These are phyloP conservation scores for Cyclotella atomus DNA, from an alignment of 108 stramenopile genomes.

Conservation along the genomic window DNA sequence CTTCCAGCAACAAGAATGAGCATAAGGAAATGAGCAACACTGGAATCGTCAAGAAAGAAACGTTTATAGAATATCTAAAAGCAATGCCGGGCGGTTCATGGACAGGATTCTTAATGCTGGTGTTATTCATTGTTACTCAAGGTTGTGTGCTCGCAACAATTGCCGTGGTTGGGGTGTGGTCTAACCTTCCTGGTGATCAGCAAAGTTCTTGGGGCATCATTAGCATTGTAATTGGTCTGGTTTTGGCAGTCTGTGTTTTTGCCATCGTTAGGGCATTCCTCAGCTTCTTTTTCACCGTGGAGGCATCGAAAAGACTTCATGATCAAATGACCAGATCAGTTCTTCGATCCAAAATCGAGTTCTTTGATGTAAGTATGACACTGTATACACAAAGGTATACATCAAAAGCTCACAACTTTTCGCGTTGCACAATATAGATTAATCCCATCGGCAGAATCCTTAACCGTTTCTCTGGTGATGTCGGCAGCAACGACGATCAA, in stretches of 20 bases:
- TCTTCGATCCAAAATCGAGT: conserved; percentile 82
- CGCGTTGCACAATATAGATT: no score
- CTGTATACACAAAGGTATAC: no score
- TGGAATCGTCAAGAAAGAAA: conserved; percentile 73
- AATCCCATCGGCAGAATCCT: conserved; percentile 91
- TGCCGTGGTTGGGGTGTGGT: conserved; percentile 72
- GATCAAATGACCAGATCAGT: conserved; percentile 80
- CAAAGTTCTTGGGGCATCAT: conserved; percentile 57
- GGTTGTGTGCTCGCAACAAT: conserved; percentile 59
- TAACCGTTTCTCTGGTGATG: conserved; percentile 81
- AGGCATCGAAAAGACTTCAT: conserved; percentile 78
- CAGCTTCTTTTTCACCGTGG: conserved; percentile 58
- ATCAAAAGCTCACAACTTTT: no score
- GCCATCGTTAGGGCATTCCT: conserved; percentile 57
- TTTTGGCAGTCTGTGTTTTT: conserved; percentile 48
- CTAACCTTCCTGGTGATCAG: conserved; percentile 48
- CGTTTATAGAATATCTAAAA: conserved; percentile 73
- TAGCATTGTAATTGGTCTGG: conserved; percentile 56
- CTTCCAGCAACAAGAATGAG: conserved; percentile 30
- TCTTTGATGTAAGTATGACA: no score
- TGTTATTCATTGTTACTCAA: conserved; percentile 70
- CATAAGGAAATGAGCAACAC: conserved; percentile 74
- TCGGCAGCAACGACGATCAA: conserved; percentile 81
- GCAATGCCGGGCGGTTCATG: conserved; percentile 70
- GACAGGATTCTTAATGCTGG: conserved; percentile 52